Evolutionary conservation across 2,329 filamentous ascomycete species (phyloP).

Genomic region (Exophiala phaeomuriformis): DNA sequence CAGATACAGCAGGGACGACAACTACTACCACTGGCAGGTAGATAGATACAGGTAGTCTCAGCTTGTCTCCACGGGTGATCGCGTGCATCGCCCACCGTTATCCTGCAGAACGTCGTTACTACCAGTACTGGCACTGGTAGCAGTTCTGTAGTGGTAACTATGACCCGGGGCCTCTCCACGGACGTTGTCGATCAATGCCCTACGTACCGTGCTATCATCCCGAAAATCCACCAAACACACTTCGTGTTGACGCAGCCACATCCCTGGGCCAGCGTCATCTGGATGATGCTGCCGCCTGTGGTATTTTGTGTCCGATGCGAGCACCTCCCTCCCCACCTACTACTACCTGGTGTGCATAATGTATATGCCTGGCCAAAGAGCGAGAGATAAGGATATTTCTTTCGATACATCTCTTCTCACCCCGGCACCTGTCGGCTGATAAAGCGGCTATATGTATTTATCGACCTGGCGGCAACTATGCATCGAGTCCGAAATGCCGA

Average conservation of each 20-base stretch:
- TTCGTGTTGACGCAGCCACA: not conserved
- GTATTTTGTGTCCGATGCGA: no score
- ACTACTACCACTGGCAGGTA: no score
- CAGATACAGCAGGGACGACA: no score
- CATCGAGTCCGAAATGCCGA: not conserved
- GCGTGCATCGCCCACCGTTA: no score
- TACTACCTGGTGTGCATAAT: not conserved
- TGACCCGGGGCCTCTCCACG: not conserved
- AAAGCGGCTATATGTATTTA: no score
- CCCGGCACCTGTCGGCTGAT: no score
- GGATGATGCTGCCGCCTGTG: not conserved
- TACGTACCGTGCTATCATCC: not conserved
- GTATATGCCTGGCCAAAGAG: not conserved
- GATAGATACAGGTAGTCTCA: no score
- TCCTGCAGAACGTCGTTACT: no score
- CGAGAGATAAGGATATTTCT: not conserved
- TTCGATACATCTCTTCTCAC: not conserved
- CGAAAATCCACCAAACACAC: not conserved
- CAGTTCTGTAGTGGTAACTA: not conserved
- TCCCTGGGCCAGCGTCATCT: constrained; percentile 11
- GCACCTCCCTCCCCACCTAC: no score
- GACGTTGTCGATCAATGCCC: not conserved
- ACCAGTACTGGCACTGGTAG: no score
- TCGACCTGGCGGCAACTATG: no score
- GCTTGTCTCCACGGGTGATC: no score